These are phyloP conservation scores for Myxozyma neotropica DNA, from an alignment of 805 yeast genomes.

Conservation along the genomic window DNA sequence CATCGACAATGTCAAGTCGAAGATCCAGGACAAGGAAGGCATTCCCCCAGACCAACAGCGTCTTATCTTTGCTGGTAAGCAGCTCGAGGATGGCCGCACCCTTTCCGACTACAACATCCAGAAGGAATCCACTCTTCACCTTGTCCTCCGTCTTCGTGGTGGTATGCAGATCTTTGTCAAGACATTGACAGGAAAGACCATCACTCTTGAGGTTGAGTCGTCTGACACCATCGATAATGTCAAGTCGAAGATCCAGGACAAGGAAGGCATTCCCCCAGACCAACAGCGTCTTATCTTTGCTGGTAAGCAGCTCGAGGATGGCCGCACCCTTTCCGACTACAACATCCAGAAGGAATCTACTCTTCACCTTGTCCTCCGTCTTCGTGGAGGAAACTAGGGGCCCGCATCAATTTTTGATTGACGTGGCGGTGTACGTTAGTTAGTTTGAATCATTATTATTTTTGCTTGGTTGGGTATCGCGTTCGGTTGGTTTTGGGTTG, in stretches of 20 bases:
- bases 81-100: slow-evolving; percentile 93
- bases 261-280: slow-evolving; percentile 96
- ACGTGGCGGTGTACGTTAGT: background rate
- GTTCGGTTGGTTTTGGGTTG: background rate
- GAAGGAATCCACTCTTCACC: slow-evolving; percentile 85
- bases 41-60: slow-evolving; percentile 97
- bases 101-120: slow-evolving; percentile 93
- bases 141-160: slow-evolving; percentile 87
- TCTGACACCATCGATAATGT: slow-evolving; percentile 95
- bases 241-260: slow-evolving; percentile 92
- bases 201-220: slow-evolving; percentile 87
- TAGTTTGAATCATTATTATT: background rate
- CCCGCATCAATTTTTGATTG: background rate
- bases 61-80: slow-evolving; percentile 94
- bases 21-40: slow-evolving; percentile 95
- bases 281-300: slow-evolving; percentile 95
- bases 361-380: slow-evolving; percentile 59
- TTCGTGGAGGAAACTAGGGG: background rate
- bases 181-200: slow-evolving; percentile 88
- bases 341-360: slow-evolving; percentile 95
- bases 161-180: slow-evolving; percentile 92
- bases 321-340: slow-evolving; percentile 91
- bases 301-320: slow-evolving; percentile 95
- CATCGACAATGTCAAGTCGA: slow-evolving; percentile 90
- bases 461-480: background rate